These are phyloP conservation scores for Corynascus novoguineensis DNA, from an alignment of 495 filamentous ascomycete species.

Conservation along the genomic window DNA sequence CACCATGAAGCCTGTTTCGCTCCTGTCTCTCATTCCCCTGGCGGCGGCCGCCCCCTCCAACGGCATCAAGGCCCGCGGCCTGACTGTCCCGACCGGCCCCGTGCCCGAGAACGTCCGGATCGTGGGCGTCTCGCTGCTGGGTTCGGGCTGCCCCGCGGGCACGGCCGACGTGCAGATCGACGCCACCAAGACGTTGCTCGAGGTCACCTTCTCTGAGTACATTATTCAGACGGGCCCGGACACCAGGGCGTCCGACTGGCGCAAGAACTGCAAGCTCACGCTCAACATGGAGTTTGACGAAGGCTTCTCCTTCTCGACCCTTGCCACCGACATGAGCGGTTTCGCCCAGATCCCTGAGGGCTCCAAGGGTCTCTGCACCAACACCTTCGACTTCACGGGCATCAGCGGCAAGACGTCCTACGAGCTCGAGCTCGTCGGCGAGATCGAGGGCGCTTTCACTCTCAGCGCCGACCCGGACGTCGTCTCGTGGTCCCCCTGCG, in stretches of 20 bases:
- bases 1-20: conserved; percentile 8
- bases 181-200: conserved; percentile 18
- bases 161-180: conserved; percentile 20
- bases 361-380: conserved; percentile 20
- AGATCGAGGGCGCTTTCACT: conserved; percentile 18
- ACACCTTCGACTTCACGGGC: conserved; percentile 25
- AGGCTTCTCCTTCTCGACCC: conserved; percentile 20
- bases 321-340: conserved; percentile 20
- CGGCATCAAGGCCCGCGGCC: neutral
- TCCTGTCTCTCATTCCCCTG: conserved; percentile 7
- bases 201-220: conserved; percentile 20
- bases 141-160: conserved; percentile 19
- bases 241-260: conserved; percentile 17
- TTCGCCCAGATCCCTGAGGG: conserved; percentile 24
- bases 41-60: conserved; percentile 8
- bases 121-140: conserved; percentile 30
- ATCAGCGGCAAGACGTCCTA: conserved; percentile 11
- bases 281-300: conserved; percentile 22
- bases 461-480: conserved; percentile 18
- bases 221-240: conserved; percentile 18
- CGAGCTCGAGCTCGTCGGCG: conserved; percentile 14
- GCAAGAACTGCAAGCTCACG: conserved; percentile 24
- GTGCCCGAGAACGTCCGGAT: conserved; percentile 26
- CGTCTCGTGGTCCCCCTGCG: conserved; percentile 21
- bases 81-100: neutral